These are phyloP conservation scores for Raffaelea ambrosiae DNA, from an alignment of 2,329 filamentous ascomycete species.

Conservation along the genomic window DNA sequence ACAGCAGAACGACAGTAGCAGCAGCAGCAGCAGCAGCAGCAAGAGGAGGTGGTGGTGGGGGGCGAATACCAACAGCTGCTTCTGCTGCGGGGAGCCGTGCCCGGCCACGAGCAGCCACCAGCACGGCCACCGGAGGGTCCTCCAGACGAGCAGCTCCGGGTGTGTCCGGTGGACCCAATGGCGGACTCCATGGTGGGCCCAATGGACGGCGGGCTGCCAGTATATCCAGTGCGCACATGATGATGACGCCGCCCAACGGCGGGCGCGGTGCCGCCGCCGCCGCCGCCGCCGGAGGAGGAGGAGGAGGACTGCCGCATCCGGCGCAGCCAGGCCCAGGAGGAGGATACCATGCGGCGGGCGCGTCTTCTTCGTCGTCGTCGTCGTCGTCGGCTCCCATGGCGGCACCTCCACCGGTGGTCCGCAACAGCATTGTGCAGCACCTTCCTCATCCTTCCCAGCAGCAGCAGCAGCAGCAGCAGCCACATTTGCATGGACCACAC, in stretches of 20 bases:
- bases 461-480: not conserved
- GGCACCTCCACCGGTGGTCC: not conserved
- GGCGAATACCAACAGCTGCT: not conserved
- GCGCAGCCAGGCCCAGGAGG: not conserved
- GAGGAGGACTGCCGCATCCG: too few species aligned
- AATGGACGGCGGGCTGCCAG: too few species aligned
- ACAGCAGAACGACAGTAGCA: not conserved
- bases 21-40: constrained; percentile 5
- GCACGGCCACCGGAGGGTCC: not conserved
- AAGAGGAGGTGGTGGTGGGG: not conserved
- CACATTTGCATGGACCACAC: not conserved
- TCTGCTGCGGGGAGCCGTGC: too few species aligned
- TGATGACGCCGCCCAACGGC: constrained; percentile 8
- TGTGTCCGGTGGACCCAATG: not conserved
- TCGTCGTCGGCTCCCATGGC: not conserved
- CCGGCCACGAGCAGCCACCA: not conserved
- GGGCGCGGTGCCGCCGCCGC: not conserved
- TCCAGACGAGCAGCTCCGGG: not conserved
- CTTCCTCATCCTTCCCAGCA: too few species aligned
- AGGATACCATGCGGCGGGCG: too few species aligned
- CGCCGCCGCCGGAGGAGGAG: not conserved
- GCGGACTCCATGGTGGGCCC: not conserved
- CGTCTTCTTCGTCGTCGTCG: too few species aligned
- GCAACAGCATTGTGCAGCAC: not conserved
- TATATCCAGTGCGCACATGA: not conserved